phyloP scores from a whole-genome alignment of 2,329 filamentous ascomycete genomes.

The Thelonectria discophora region DNA sequence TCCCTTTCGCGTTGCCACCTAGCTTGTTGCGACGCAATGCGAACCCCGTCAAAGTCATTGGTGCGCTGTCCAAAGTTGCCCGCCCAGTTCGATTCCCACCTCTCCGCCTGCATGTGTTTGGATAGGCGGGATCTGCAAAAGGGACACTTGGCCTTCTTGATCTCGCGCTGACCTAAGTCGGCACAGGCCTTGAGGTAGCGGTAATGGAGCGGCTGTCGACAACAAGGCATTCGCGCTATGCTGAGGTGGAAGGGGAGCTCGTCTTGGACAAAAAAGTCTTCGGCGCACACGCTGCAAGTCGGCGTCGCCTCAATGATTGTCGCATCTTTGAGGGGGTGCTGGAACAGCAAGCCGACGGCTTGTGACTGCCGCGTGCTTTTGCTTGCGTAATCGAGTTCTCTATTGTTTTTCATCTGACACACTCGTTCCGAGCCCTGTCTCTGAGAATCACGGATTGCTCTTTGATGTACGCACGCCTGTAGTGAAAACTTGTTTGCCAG shows the following conservation, averaged over 20 bases:
- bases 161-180: neutral
- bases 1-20: too few relatives aligned
- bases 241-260: conserved; percentile 15
- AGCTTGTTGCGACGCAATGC: too few relatives aligned
- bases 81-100: neutral
- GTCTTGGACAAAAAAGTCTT: conserved; percentile 6
- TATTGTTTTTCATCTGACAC: conserved; percentile 18
- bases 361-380: neutral
- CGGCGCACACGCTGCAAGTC: conserved; percentile 20
- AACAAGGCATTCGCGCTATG: conserved; percentile 18
- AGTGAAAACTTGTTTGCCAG: too few relatives aligned
- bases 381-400: conserved; percentile 7
- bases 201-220: conserved; percentile 21
- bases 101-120: neutral
- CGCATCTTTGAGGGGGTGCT: neutral
- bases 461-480: too few relatives aligned
- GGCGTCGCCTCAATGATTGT: neutral
- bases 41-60: too few relatives aligned
- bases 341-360: neutral
- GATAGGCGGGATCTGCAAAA: conserved; percentile 12
- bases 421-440: too few relatives aligned
- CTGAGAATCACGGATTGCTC: too few relatives aligned
- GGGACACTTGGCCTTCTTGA: conserved; percentile 6
- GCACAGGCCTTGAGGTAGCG: conserved; percentile 26
- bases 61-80: neutral